A percentile compares a stretch with the other conserved stretches of the same genome.
phyloP scores from a whole-genome alignment of 306 rosid genomes.

The Herpetospermum pedunculosum region DNA sequence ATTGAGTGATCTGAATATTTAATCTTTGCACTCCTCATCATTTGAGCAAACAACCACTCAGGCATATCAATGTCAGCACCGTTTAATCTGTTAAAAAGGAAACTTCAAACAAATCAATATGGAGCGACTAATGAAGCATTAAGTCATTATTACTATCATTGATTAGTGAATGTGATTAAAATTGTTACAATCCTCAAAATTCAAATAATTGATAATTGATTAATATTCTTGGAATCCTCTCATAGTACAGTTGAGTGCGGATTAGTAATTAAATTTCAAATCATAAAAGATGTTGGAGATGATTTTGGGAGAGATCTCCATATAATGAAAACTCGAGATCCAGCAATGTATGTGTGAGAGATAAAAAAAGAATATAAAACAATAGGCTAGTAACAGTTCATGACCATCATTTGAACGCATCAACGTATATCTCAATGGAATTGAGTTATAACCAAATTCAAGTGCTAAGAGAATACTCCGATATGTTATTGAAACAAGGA shows the following conservation, averaged over 20 bases:
- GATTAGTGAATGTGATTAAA: neutral
- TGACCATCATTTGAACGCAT: neutral
- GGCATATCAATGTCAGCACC: conserved; percentile 82
- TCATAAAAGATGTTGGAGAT: neutral
- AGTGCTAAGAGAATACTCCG: neutral
- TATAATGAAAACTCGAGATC: neutral
- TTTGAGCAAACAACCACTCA: conserved; percentile 86
- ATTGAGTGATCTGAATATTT: conserved; percentile 76
- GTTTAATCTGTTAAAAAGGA: conserved; percentile 56
- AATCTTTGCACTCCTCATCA: conserved; percentile 79
- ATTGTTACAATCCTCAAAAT: neutral
- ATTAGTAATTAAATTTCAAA: neutral
- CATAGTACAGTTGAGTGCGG: neutral
- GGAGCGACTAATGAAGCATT: conserved; percentile 2
- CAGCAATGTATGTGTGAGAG: neutral
- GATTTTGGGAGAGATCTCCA: neutral
- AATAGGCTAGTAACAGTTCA: neutral
- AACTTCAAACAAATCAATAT: conserved; percentile 17
- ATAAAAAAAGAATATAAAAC: neutral
- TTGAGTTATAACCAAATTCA: neutral
- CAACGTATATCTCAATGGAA: neutral
- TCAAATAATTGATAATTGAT: neutral
- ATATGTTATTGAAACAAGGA: neutral
- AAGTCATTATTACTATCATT: neutral
- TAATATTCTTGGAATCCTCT: neutral